These are phyloP conservation scores for Stenogyne calaminthoides DNA, from an alignment of 305 asterid species.

Conservation along the genomic window DNA sequence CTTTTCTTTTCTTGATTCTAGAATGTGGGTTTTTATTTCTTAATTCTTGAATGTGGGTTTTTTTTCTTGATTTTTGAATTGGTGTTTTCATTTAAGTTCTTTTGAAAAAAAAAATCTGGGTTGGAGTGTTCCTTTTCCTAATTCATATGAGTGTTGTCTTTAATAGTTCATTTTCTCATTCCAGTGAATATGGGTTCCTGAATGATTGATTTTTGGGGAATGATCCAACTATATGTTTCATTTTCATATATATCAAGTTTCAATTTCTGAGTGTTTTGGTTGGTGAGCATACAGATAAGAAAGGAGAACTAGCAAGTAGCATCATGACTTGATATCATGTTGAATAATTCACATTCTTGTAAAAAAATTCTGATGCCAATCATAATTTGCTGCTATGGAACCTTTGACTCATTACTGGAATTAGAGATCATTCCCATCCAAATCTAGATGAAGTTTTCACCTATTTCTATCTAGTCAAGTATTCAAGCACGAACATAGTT, in stretches of 20 bases:
- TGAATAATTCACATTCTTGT: neutral
- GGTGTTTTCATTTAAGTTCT: neutral
- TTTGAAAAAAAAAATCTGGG: neutral
- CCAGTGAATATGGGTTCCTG: conserved; percentile 5
- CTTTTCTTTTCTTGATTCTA: conserved; percentile 6
- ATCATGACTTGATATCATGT: neutral
- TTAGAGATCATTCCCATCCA: neutral
- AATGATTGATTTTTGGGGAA: neutral
- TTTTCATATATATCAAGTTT: conserved; percentile 15
- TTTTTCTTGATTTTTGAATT: neutral
- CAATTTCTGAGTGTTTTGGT: conserved; percentile 14
- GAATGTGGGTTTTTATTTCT: neutral
- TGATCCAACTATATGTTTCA: neutral
- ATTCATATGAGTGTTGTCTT: neutral
- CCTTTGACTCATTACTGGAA: neutral
- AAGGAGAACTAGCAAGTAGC: neutral
- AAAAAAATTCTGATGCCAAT: neutral
- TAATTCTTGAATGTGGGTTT: conserved; percentile 3
- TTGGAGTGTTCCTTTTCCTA: conserved; percentile 4
- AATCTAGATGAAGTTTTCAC: neutral
- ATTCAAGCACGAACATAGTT: neutral
- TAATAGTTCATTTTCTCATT: conserved; percentile 12
- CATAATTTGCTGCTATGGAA: neutral
- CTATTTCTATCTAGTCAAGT: neutral
- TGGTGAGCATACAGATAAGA: neutral